Base-by-base conservation (phyloP, 1,284 basidiomycete genomes). In the Naganishia sp. region DNA sequence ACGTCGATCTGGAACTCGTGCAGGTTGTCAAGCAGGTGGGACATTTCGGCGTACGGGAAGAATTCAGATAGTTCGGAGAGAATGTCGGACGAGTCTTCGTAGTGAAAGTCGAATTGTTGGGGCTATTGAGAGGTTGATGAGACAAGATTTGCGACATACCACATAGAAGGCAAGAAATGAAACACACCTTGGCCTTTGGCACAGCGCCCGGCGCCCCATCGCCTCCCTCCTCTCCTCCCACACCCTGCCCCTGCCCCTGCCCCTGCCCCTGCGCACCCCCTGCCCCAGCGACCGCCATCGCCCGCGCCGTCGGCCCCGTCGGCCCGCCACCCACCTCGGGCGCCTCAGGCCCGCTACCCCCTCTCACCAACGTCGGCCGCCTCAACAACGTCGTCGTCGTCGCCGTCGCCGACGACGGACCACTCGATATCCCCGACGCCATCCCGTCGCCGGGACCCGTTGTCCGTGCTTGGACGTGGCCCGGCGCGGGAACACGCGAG, bases 1-100 rank as follows among this genome's bases (percentile, higher is more conserved):
- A 90, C 93, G 49, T 88, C 90, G 50, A 89, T 88, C 73, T 89
- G 86, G 89, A 93, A 98, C 51, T 89, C 88, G 72, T 87, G 88
- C 68, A 91, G 81, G 76, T 94, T 94, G 82, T 94, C 91, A 3
- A 87, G 86, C 17, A 94, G 87, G 76, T 94, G 90, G 0, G 89
- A 87, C 83, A 94, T 92, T 81, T 99, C 95, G 66, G 95, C 88
- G 80, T 97, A 99, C 31, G 93, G 93, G 80, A 96, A 99, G 81
- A 99, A 98, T 80, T 99, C 96, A 70, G 98, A 91, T 53, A 99
- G 89, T 79, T 98, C 96, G 73, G 92, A 90, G 83, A 94, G 88
- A 51, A 97, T 87, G 18, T 90, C 91, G 79, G 98, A 93, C 73
- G 95, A 91, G 76, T 99, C 95, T 72, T 94, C 90, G 76, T 95